Base-by-base conservation (phyloP, 106 monocot genomes). In the Hemerocallis citrina region DNA sequence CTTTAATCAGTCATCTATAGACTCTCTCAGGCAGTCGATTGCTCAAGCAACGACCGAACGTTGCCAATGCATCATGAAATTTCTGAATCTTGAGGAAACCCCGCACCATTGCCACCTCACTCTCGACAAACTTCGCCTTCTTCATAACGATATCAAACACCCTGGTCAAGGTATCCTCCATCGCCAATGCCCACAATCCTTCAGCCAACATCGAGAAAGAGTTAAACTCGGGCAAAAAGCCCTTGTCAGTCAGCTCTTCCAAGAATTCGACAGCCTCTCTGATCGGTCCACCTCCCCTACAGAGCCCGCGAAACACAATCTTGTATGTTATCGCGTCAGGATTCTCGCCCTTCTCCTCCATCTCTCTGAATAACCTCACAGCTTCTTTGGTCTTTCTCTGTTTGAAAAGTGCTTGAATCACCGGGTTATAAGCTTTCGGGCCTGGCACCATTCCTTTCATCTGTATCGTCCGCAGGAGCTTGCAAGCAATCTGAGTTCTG, bases 391-490 rank as follows among this genome's bases (percentile, higher is more conserved):
- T 91, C 45, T 79, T 91, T 23, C 75, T 79, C 23, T 81, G 86
- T 32, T 81, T 96, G 56, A 96, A 91, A 6, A 96, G 76, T 43
- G 96, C 73, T 40, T 86, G 87, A 13, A 96, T 84, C 14, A 88
- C 81, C 13, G 96, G 96, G 67, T 90, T 96, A 59, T 96, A 96
- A 2, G 86, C 84, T 71, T 84, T 78, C 2, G 96, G 84, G 23
- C 86, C 70, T 17, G 80, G 81, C 20, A 75, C 59, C 81, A 96
- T 86, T 13, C 96, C 91, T 62, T 87, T 96, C 70, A 87, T 87
- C 39, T 81, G 79, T 52, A 96, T 75, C 22, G 63, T 80, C 34
- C 82, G 72, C 17, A 88, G 59, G 29, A 88, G 69, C 57, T 79
- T 82, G 31, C 79, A 83, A 20, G 82, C 87, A 67, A 72, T 73